Evolutionary conservation across 176 grass and related monocot genomes (phyloP).

Genomic region (Dendrocalamus sinicus): DNA sequence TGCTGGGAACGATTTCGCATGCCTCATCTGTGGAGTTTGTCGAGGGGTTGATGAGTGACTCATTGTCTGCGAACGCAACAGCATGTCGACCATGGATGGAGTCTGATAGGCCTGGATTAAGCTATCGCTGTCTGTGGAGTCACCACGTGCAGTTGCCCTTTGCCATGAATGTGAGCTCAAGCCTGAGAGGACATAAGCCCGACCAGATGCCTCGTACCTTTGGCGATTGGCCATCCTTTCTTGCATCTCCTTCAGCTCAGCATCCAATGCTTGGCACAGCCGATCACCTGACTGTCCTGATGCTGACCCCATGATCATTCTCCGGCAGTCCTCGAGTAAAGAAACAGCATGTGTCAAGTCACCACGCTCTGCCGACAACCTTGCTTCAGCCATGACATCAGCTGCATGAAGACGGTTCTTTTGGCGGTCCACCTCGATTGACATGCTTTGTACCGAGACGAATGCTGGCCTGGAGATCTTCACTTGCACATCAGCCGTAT

Average conservation of each 20-base stretch:
- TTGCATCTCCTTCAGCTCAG: constrained; percentile 90
- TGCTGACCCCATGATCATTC: constrained; percentile 57
- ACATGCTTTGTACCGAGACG: constrained; percentile 53
- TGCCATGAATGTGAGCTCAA: constrained; percentile 94
- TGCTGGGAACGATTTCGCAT: too few species aligned
- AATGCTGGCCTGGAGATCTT: constrained; percentile 69
- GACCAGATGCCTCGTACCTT: constrained; percentile 68
- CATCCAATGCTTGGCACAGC: constrained; percentile 68
- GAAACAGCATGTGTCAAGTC: constrained; percentile 67
- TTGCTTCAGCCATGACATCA: constrained; percentile 82
- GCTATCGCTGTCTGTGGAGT: constrained; percentile 71
- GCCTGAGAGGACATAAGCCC: constrained; percentile 83
- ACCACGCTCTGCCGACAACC: constrained; percentile 62
- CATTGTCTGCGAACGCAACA: constrained; percentile 78
- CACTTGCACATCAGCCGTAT: constrained; percentile 65
- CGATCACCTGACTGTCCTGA: constrained; percentile 70
- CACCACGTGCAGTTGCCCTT: constrained; percentile 70
- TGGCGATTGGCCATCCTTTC: constrained; percentile 81
- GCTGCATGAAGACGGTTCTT: constrained; percentile 85
- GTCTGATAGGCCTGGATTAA: constrained; percentile 83
- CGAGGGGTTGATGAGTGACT: constrained; percentile 31
- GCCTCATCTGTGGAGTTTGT: too few species aligned
- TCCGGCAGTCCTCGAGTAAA: constrained; percentile 72
- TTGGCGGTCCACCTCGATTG: constrained; percentile 80
- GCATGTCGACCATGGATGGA: constrained; percentile 84